These are phyloP conservation scores for Mycena rosella DNA, from an alignment of 768 basidiomycete genomes.

Conservation along the genomic window DNA sequence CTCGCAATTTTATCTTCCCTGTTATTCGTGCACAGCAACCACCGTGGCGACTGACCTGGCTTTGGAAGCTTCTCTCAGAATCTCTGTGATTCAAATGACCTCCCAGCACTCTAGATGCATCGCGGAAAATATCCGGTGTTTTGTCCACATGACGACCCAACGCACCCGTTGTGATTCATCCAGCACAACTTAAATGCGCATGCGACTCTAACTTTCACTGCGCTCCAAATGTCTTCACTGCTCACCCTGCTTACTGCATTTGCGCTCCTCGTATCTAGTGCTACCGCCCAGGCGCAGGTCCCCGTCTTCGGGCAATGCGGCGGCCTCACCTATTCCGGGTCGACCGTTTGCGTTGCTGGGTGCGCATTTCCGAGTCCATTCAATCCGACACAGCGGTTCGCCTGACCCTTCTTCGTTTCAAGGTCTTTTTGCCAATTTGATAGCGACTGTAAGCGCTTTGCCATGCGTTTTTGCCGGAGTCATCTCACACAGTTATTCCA, in stretches of 20 bases:
- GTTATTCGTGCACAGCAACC: background rate
- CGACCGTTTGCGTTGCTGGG: slow-evolving; percentile 57
- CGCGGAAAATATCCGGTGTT: slow-evolving; percentile 22
- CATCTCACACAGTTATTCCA: slow-evolving; percentile 33
- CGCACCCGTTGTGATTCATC: background rate
- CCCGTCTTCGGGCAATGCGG: slow-evolving; percentile 23
- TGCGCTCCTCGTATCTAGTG: background rate
- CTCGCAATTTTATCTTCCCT: background rate
- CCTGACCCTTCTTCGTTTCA: slow-evolving; percentile 3
- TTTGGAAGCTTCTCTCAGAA: background rate
- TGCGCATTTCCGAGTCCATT: no score
- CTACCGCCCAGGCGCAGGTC: background rate
- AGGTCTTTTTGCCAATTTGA: slow-evolving; percentile 19
- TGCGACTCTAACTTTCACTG: background rate
- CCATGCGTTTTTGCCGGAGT: background rate
- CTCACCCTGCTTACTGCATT: background rate
- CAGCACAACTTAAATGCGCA: background rate
- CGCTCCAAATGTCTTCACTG: slow-evolving; percentile 4
- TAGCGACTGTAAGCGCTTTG: slow-evolving; percentile 45
- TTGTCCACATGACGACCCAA: slow-evolving; percentile 16
- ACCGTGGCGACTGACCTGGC: background rate
- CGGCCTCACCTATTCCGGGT: slow-evolving; percentile 44
- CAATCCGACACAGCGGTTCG: no score
- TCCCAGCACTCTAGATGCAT: background rate
- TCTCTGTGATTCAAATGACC: background rate